Evolutionary conservation across 768 basidiomycete species (phyloP).

Genomic region (Termitomyces bulborhizus): DNA sequence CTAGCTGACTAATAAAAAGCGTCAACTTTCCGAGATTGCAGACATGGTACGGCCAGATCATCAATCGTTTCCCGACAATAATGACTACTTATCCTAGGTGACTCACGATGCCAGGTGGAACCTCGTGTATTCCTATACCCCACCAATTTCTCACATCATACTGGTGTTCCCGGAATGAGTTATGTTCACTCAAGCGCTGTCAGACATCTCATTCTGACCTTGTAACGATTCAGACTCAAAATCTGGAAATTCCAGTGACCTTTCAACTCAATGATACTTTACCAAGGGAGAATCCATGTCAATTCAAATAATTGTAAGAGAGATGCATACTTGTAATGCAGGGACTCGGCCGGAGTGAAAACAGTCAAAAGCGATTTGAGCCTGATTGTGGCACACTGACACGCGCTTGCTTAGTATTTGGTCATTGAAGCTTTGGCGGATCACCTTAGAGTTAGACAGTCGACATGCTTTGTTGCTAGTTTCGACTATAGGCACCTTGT

Average conservation of each 20-base stretch:
- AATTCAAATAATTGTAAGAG: too few relatives aligned
- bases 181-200: not conserved
- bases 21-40: not conserved
- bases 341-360: too few relatives aligned
- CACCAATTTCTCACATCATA: slow-evolving; percentile 9
- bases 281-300: too few relatives aligned
- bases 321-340: too few relatives aligned
- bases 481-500: too few relatives aligned
- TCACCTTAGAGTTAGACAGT: too few relatives aligned
- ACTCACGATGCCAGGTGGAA: not conserved
- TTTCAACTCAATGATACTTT: not conserved
- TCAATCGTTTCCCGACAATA: not conserved
- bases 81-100: not conserved
- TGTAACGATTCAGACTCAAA: not conserved
- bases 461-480: too few relatives aligned
- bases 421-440: too few relatives aligned
- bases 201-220: not conserved
- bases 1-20: not conserved
- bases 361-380: too few relatives aligned
- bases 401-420: too few relatives aligned
- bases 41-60: not conserved
- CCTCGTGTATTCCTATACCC: slow-evolving; percentile 8
- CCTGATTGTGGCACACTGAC: too few relatives aligned
- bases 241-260: not conserved
- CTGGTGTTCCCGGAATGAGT: slow-evolving; percentile 5